Conservation (phyloP, 805 yeast species). For the Ogataea allantospora region DNA sequence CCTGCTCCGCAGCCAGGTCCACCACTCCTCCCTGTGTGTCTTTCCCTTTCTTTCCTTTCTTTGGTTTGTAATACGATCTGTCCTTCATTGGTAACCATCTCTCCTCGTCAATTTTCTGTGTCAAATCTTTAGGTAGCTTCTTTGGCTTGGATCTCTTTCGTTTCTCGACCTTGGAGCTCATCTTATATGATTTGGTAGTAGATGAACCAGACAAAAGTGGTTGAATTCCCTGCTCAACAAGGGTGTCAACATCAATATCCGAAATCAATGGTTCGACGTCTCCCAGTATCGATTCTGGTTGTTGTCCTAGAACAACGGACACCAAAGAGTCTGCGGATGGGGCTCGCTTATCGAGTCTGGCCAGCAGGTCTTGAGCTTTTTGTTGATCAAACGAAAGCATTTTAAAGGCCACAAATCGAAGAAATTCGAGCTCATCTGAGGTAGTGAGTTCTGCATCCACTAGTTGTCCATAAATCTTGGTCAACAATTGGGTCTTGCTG, state of each 20-base stretch:
- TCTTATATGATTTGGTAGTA: constrained; percentile 4
- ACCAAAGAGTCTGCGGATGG: constrained; percentile 23
- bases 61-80: constrained; percentile 78
- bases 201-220: constrained; percentile 22
- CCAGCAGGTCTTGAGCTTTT: constrained; percentile 33
- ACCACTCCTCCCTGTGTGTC: constrained; percentile 64
- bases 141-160: constrained; percentile 30
- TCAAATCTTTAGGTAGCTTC: constrained; percentile 27
- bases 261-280: constrained; percentile 29
- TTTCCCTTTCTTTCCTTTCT: constrained; percentile 58
- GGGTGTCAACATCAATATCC: constrained; percentile 32
- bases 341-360: constrained; percentile 15
- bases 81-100: constrained; percentile 92
- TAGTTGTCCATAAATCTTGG: constrained; percentile 28
- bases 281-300: constrained; percentile 10
- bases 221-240: constrained; percentile 31
- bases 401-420: constrained; percentile 37
- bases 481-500: constrained; percentile 34
- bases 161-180: constrained; percentile 17
- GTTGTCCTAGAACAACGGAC: constrained; percentile 20
- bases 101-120: constrained; percentile 54
- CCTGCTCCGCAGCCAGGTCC: constrained; percentile 45
- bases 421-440: constrained; percentile 26
- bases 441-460: constrained; percentile 11
- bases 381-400: constrained; percentile 36